phyloP scores from a whole-genome alignment of 2,329 filamentous ascomycete species.

The Metarhizium guizhouense region DNA sequence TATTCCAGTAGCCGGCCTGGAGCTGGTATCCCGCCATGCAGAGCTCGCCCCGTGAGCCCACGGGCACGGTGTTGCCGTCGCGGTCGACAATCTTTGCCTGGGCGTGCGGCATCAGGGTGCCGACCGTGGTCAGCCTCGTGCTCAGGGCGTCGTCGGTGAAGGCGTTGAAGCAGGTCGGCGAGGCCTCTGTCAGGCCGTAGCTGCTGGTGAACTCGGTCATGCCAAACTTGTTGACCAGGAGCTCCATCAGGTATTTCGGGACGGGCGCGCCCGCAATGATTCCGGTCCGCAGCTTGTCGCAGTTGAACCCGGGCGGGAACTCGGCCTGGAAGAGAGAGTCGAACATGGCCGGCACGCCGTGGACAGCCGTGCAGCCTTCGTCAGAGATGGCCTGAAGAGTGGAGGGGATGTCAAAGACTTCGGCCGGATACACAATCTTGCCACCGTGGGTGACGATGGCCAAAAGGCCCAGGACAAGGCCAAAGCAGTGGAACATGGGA shows the following conservation, averaged over 20 bases:
- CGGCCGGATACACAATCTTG: constrained; percentile 67
- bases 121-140: constrained; percentile 61
- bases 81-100: constrained; percentile 69
- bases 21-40: constrained; percentile 73
- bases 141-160: constrained; percentile 64
- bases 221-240: constrained; percentile 59
- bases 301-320: constrained; percentile 30
- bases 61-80: constrained; percentile 54
- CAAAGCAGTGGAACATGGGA: constrained; percentile 80
- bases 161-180: constrained; percentile 73
- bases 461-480: constrained; percentile 67
- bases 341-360: constrained; percentile 81
- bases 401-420: constrained; percentile 61
- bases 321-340: constrained; percentile 51
- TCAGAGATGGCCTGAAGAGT: constrained; percentile 58
- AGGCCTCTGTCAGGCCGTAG: constrained; percentile 69
- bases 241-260: constrained; percentile 64
- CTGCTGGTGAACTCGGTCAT: constrained; percentile 67
- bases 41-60: constrained; percentile 63
- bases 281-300: constrained; percentile 56
- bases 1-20: constrained; percentile 59
- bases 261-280: constrained; percentile 75
- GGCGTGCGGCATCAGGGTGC: constrained; percentile 66
- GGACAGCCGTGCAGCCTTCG: constrained; percentile 63
- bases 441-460: constrained; percentile 65